phyloP scores from a whole-genome alignment of 2,329 filamentous ascomycete genomes.

The Cercospora brassicicola region DNA sequence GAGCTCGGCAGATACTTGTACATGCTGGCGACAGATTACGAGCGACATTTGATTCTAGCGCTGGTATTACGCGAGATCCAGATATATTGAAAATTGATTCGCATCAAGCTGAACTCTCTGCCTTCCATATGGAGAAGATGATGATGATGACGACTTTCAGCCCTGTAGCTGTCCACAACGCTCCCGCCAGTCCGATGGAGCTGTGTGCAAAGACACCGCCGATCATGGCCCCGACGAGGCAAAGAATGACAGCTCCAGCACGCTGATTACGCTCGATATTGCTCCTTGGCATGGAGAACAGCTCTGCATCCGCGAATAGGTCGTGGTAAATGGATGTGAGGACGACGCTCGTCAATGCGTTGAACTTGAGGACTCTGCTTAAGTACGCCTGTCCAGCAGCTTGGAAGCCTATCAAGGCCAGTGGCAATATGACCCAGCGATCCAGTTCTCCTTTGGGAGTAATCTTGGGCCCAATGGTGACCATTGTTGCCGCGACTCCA shows the following conservation, averaged over 20 bases:
- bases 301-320: constrained; percentile 65
- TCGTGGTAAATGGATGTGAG: constrained; percentile 82
- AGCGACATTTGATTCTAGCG: background rate
- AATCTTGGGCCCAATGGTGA: constrained; percentile 40
- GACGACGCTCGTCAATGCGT: constrained; percentile 73
- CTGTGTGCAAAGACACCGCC: constrained; percentile 59
- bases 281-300: constrained; percentile 45
- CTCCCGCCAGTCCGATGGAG: constrained; percentile 52
- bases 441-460: constrained; percentile 25
- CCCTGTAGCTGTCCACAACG: constrained; percentile 50
- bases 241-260: constrained; percentile 51
- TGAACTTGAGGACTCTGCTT: constrained; percentile 67
- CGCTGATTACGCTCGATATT: constrained; percentile 58
- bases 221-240: constrained; percentile 56
- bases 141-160: constrained; percentile 44
- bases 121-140: constrained; percentile 47
- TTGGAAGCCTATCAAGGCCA: constrained; percentile 73
- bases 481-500: constrained; percentile 45
- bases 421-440: constrained; percentile 59
- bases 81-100: background rate
- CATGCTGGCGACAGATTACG: background rate
- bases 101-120: constrained; percentile 28
- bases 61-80: background rate
- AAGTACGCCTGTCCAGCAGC: constrained; percentile 76
- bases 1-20: background rate